Conservation (phyloP, 768 basidiomycete species). For the Scleroderma bovista region DNA sequence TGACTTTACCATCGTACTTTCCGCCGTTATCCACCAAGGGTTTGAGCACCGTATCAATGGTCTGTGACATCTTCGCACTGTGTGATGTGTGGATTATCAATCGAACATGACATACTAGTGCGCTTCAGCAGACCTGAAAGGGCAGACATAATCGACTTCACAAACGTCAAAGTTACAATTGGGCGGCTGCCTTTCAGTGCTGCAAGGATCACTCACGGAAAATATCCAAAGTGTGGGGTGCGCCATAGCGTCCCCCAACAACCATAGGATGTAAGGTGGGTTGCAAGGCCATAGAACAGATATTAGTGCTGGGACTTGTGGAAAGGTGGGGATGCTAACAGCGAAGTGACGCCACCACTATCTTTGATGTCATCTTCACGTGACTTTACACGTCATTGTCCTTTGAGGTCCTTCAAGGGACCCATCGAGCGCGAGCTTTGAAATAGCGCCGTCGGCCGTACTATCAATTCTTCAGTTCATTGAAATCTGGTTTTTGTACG, state of each 20-base stretch:
- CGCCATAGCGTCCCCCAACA: conserved; percentile 50
- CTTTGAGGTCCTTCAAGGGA: neutral
- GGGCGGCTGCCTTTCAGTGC: no score
- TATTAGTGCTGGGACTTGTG: no score
- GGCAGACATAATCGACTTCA: conserved; percentile 83
- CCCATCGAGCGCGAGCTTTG: no score
- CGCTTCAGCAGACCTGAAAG: conserved; percentile 50
- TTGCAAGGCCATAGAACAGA: conserved; percentile 62
- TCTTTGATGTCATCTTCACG: neutral
- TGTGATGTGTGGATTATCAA: no score
- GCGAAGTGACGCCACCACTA: neutral
- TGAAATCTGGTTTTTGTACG: no score
- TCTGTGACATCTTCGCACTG: conserved; percentile 57
- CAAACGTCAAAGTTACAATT: no score
- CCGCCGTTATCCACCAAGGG: conserved; percentile 56
- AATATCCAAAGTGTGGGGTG: conserved; percentile 76
- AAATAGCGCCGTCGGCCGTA: no score
- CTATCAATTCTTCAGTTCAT: no score
- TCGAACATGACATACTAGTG: neutral
- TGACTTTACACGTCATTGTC: neutral
- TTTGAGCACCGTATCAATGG: conserved; percentile 54
- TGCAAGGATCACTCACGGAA: conserved; percentile 48
- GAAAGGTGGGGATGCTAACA: no score
- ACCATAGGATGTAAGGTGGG: conserved; percentile 63
- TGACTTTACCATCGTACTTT: conserved; percentile 66